Percentiles rank a stretch among this genome's conserved stretches.
phyloP scores from a whole-genome alignment of 2,329 filamentous ascomycete species.

The Hymenoscyphus fructigenus region DNA sequence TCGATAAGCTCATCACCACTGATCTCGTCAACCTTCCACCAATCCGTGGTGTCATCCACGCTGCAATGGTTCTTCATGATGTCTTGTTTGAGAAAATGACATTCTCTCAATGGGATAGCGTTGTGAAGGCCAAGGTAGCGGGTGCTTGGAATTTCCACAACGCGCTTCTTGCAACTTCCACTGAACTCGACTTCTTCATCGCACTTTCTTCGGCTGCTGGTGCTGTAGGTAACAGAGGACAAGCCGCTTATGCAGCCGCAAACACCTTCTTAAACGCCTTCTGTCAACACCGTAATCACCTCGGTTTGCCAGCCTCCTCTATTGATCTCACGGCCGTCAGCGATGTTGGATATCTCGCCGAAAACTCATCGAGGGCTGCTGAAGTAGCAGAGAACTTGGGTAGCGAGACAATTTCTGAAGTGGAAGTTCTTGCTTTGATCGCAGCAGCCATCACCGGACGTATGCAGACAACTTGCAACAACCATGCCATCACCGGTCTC shows the following conservation, averaged over 20 bases:
- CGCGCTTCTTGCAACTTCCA: constrained; percentile 7
- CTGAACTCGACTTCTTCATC: constrained; percentile 38
- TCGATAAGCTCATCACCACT: constrained; percentile 20
- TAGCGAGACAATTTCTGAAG: constrained; percentile 22
- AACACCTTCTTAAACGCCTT: constrained; percentile 36
- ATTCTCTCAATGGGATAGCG: constrained; percentile 38
- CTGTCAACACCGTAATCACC: constrained; percentile 22
- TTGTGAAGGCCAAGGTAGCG: constrained; percentile 38
- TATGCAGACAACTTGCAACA: constrained; percentile 15
- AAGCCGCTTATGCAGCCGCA: constrained; percentile 35
- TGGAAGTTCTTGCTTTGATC: constrained; percentile 28
- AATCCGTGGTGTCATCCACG: constrained; percentile 30
- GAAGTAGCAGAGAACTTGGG: constrained; percentile 21
- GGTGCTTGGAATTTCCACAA: constrained; percentile 32
- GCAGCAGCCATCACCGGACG: constrained; percentile 32
- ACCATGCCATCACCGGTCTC: constrained; percentile 30
- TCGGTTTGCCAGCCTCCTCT: constrained; percentile 25
- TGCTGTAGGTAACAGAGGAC: constrained; percentile 31
- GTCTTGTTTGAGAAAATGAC: constrained; percentile 31
- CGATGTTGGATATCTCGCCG: constrained; percentile 34
- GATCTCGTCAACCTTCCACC: constrained; percentile 20
- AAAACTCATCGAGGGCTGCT: constrained; percentile 25
- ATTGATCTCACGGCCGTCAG: constrained; percentile 28
- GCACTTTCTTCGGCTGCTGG: constrained; percentile 25
- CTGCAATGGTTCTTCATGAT: constrained; percentile 33